Conservation (phyloP, 2,329 filamentous ascomycete genomes). For the Talaromyces sp. region DNA sequence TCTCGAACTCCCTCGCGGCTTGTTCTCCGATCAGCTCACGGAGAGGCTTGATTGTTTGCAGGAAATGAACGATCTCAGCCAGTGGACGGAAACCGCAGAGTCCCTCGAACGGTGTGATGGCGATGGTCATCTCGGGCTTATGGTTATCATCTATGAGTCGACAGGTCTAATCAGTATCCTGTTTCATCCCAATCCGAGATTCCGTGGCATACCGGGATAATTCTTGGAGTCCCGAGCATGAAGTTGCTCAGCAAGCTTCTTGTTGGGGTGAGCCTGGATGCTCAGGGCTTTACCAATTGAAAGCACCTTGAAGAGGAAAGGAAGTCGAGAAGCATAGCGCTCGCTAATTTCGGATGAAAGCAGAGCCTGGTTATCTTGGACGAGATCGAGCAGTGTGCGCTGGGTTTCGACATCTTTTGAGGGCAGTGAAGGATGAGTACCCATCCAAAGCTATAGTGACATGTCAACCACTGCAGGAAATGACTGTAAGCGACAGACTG, state of each 20-base stretch:
- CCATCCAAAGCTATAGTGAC: slow-evolving; percentile 85
- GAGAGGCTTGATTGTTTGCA: slow-evolving; percentile 66
- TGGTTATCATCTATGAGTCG: slow-evolving; percentile 82
- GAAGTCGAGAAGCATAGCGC: slow-evolving; percentile 79
- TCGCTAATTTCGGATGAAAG: slow-evolving; percentile 73
- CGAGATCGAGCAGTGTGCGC: slow-evolving; percentile 81
- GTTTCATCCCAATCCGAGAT: background rate
- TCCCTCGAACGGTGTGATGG: slow-evolving; percentile 93
- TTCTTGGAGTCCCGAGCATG: slow-evolving; percentile 87
- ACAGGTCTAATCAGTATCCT: background rate
- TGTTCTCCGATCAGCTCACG: slow-evolving; percentile 64
- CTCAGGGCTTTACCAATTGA: slow-evolving; percentile 95
- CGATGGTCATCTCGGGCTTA: slow-evolving; percentile 99
- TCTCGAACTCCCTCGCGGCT: slow-evolving; percentile 57
- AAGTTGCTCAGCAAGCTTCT: slow-evolving; percentile 86
- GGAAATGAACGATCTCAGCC: slow-evolving; percentile 82
- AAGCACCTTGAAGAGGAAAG: slow-evolving; percentile 97
- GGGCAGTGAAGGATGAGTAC: slow-evolving; percentile 92
- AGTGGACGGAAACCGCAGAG: slow-evolving; percentile 93
- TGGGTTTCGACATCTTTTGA: slow-evolving; percentile 86
- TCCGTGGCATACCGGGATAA: slow-evolving; percentile 66
- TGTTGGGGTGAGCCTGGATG: slow-evolving; percentile 96
- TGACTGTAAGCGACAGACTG: too few relatives aligned
- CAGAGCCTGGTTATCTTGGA: slow-evolving; percentile 82
- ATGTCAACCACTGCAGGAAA: too few relatives aligned